A percentile compares a stretch with the other conserved stretches of the same genome.
phyloP scores from a whole-genome alignment of 495 filamentous ascomycete genomes.

The Trichoderma asperelloides region DNA sequence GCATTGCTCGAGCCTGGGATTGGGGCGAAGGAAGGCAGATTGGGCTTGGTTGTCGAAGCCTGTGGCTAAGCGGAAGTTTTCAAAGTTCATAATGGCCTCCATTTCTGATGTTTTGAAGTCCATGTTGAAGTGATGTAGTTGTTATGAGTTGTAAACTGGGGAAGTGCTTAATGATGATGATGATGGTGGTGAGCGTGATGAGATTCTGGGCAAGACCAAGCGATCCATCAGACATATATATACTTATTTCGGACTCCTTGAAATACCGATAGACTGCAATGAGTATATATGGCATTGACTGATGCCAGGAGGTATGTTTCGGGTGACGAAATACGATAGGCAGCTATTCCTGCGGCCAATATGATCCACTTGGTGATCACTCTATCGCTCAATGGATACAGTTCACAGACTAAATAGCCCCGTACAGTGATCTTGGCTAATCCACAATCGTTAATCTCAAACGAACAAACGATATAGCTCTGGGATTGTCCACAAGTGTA shows the following conservation, averaged over 20 bases:
- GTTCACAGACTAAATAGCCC: no score
- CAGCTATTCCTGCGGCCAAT: neutral
- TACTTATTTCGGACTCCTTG: neutral
- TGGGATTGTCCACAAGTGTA: no score
- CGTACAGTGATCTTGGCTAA: no score
- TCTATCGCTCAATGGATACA: neutral
- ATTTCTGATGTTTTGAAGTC: neutral
- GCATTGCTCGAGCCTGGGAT: slow-evolving; percentile 15
- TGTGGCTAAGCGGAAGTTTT: neutral
- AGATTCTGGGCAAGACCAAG: neutral
- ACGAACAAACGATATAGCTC: no score
- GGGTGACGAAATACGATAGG: neutral
- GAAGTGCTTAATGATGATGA: neutral
- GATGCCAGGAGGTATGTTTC: neutral
- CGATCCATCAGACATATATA: neutral
- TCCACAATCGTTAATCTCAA: no score
- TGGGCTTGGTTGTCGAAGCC: neutral
- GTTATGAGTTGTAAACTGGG: neutral
- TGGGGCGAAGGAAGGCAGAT: slow-evolving; percentile 10
- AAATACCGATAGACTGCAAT: neutral
- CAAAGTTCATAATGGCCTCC: neutral
- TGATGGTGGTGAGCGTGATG: neutral
- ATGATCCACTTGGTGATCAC: no score
- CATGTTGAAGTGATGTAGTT: neutral
- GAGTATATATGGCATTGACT: neutral